Evolutionary conservation across 305 asterid genomes (phyloP), one percentile per base, ranked within the genome.

Genomic region (Fraxinus sp.): DNA sequence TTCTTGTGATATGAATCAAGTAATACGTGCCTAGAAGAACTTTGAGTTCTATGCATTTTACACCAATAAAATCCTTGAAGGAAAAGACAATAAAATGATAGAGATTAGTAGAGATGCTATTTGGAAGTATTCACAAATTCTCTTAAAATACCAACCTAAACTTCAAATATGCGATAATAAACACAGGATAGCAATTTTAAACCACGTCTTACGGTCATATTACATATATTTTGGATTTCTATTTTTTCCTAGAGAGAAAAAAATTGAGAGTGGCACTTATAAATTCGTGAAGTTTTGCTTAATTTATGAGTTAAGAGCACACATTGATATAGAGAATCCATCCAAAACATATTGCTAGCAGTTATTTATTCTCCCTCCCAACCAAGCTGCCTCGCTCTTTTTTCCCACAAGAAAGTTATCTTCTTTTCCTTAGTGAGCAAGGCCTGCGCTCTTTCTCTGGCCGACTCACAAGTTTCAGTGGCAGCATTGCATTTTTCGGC

Each of bases 401-500:
- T 86, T 85, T 94, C 94, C 99, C 99, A 96, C 78, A 89, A 18
- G 22, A 84, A 83, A 11, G 98, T 92, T 35, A 90, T 37, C 88
- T 87, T 96, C 92, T 77, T 91, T 88, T 96, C 99, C 88, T 78
- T 91, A 0, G 86, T 83, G 79, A 94, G 90, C 86, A 91, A 85
- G 5, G 80, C 85, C 73, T 84, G 90, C 10, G 94, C 94, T 64
- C 93, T 89, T 78, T 96, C 99, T 78, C 99, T 82, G 24, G 97
- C 89, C 37, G 88, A 94, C 85, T 96, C 99, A 8, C 99, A 96
- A 16, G 98, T 94, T 90, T 96, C 97, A 4, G 97, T 92, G 74
- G 98, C 96, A 1, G 92, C 91, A 78, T 89, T 94, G 94, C 99
- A 96, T 83, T 94, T 96, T 88, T 96, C 99, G 3, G 97, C 98